Evolutionary conservation across 768 basidiomycete species (phyloP).

Genomic region (Exidia glandulosa): DNA sequence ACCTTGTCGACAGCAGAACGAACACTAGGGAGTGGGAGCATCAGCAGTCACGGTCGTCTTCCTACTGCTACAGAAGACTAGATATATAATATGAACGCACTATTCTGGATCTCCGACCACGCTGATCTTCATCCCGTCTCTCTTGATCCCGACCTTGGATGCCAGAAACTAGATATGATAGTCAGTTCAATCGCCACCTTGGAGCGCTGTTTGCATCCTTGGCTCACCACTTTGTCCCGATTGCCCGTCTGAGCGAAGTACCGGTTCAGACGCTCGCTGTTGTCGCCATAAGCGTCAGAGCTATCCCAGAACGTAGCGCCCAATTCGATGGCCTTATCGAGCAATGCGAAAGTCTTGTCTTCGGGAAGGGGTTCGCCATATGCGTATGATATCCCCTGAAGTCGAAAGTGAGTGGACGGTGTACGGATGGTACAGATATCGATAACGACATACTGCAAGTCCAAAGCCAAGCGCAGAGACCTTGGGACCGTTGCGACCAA

Average conservation of each 20-base stretch:
- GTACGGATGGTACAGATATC: not conserved
- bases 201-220: no score
- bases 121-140: no score
- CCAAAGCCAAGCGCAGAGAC: slow-evolving; percentile 20
- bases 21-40: not conserved
- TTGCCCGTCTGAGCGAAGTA: not conserved
- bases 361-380: not conserved
- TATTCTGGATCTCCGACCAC: no score
- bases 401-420: not conserved
- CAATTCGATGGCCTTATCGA: not conserved
- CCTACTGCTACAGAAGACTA: no score
- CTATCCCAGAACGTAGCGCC: slow-evolving; percentile 4
- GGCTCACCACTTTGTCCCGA: not conserved
- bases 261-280: not conserved
- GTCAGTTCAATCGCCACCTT: no score
- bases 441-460: not conserved
- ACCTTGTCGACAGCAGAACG: not conserved
- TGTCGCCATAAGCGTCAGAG: not conserved
- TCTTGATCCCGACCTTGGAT: not conserved
- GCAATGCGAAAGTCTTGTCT: slow-evolving; percentile 7
- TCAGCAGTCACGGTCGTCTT: no score
- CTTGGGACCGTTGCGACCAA: slow-evolving; percentile 18
- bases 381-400: not conserved
- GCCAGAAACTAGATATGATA: not conserved
- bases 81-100: no score